Percentiles rank a stretch among this genome's conserved stretches.
Conservation (phyloP, 768 basidiomycete species). For the Grammothele lineata region DNA sequence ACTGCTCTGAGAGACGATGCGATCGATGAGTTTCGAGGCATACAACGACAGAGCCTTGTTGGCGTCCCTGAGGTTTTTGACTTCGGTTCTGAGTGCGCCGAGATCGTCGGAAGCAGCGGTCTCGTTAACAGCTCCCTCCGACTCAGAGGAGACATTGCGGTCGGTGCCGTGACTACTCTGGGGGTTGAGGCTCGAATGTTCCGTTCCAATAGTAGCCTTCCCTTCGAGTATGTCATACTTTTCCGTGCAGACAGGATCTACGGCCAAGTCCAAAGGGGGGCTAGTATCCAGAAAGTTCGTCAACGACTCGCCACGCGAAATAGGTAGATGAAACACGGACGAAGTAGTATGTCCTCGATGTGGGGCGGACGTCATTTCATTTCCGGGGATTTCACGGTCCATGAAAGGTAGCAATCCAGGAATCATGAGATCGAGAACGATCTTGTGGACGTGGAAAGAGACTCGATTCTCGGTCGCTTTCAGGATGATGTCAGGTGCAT, state of each 20-base stretch:
- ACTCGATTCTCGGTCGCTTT: no score
- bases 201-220: slow-evolving; percentile 46
- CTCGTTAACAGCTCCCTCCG: slow-evolving; percentile 39
- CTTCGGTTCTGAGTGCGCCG: slow-evolving; percentile 75
- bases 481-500: no score
- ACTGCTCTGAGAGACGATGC: slow-evolving; percentile 93
- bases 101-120: slow-evolving; percentile 48
- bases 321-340: slow-evolving; percentile 39
- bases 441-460: no score
- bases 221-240: slow-evolving; percentile 76
- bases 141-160: slow-evolving; percentile 29
- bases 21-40: slow-evolving; percentile 96
- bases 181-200: slow-evolving; percentile 38
- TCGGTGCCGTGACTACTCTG: slow-evolving; percentile 32
- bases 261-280: slow-evolving; percentile 85
- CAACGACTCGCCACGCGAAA: slow-evolving; percentile 70
- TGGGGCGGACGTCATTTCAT: no score
- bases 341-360: slow-evolving; percentile 17
- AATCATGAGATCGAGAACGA: no score
- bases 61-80: slow-evolving; percentile 90
- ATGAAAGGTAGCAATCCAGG: no score
- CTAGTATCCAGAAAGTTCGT: slow-evolving; percentile 85
- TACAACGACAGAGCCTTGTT: slow-evolving; percentile 97
- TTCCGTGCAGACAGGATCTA: slow-evolving; percentile 88
- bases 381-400: no score